Conservation (phyloP, 768 basidiomycete species). For the Collybia sp. region DNA sequence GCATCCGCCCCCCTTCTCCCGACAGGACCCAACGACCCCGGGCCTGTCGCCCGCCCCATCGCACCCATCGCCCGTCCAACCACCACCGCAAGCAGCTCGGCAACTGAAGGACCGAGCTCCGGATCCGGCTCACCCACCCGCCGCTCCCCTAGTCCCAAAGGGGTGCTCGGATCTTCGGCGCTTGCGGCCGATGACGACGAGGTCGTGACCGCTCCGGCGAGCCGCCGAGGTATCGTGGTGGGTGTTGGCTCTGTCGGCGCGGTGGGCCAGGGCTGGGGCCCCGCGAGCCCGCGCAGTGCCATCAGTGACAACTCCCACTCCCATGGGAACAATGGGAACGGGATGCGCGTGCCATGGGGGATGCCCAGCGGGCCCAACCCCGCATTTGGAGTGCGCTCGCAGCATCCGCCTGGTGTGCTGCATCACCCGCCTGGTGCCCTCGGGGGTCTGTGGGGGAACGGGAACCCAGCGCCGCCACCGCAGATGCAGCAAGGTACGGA, state of each 20-base stretch:
- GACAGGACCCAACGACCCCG: conserved; percentile 32
- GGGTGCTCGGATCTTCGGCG: conserved; percentile 71
- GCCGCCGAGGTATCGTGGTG: conserved; percentile 19
- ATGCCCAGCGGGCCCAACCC: conserved; percentile 28
- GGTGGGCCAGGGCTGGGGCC: conserved; percentile 47
- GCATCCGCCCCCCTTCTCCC: conserved; percentile 29
- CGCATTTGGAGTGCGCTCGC: conserved; percentile 12
- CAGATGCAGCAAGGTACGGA: conserved; percentile 23
- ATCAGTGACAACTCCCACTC: conserved; percentile 23
- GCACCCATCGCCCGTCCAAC: conserved; percentile 70
- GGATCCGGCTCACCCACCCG: conserved; percentile 55
- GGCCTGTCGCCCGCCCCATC: conserved; percentile 58
- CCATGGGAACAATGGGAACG: conserved; percentile 14
- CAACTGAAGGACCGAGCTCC: conserved; percentile 50
- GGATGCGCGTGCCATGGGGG: conserved; percentile 37
- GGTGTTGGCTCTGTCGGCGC: conserved; percentile 6
- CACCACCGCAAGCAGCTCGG: conserved; percentile 22
- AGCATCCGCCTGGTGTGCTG: conserved; percentile 16
- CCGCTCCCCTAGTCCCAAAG: conserved; percentile 54
- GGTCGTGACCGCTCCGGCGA: conserved; percentile 44
- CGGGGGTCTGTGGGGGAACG: conserved; percentile 35
- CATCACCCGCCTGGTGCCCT: conserved; percentile 22
- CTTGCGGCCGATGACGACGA: conserved; percentile 79
- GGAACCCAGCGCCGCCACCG: conserved; percentile 17
- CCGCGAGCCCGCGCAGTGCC: conserved; percentile 40